Evolutionary conservation across 129 eudicot genomes (phyloP), one percentile per base, ranked within the genome.

Genomic region (Helichrysum umbraculigerum): DNA sequence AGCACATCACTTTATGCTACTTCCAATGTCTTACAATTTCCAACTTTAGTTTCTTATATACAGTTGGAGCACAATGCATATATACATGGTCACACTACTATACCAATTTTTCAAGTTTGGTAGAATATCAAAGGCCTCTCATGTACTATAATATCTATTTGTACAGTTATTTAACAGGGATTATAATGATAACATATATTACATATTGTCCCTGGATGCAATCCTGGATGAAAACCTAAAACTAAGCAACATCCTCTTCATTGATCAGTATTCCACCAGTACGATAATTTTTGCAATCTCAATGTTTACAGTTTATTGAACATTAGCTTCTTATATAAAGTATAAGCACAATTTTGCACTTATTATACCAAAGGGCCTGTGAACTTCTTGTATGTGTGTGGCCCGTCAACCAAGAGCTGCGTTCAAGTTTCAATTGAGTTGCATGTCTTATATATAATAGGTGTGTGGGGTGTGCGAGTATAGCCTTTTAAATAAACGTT

Each of bases 11-110:
- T 41, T 35, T 77, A 67, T 11, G 80, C 71, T 54, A 56, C 73
- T 37, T 68, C 41, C 19, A 5, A 9, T 56, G 29, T 66, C 57
- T 1, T 30, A 32, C 10, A 6, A 35, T 33, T 74, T 41, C 62
- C 42, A 75, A 64, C 51, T 65, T 47, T 65, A 75, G 32, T 33
- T 72, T 56, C 47, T 72, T 33, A 73, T 20, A 73, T 56, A 51
- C 62, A 59, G 15, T 64, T 15, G 20, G 56, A 21, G 57, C 44
- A 37, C 20, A 70, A 75, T 20, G 15, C 16, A 29, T 8, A 16
- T 25, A 33, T 41, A 25, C 67, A 68, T 25, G 33, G 75, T 22
- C 33, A 7, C 44, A 32, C 41, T 25, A 30, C 37, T 29, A 29
- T 62, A 32, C n/a, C 37, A 32, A 17, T 29, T 64, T 64, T 2